Conservation (phyloP, 2,329 filamentous ascomycete species). For the Aspergillus aculeatus region DNA sequence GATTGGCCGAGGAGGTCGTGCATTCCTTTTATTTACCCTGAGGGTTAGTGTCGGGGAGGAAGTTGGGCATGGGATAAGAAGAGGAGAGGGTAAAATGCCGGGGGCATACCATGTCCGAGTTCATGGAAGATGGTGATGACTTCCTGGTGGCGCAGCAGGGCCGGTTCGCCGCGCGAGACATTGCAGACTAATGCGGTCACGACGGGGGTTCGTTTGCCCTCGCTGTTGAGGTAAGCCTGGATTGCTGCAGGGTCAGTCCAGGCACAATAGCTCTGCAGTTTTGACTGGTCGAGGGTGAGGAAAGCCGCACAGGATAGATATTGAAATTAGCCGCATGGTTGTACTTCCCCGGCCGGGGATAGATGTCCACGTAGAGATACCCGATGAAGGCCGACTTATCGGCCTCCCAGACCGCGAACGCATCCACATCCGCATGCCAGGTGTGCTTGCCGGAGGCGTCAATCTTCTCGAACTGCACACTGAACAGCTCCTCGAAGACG, state of each 20-base stretch:
- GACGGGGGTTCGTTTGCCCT: neutral
- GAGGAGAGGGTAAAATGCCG: too few relatives aligned
- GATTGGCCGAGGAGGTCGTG: slow-evolving; percentile 2
- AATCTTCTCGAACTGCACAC: neutral
- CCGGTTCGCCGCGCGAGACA: neutral
- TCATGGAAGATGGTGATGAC: slow-evolving; percentile 3
- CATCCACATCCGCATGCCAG: neutral
- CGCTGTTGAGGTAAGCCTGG: neutral
- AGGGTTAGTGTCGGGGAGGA: neutral
- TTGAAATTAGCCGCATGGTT: slow-evolving; percentile 7
- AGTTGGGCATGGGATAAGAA: too few relatives aligned
- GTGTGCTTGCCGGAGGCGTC: neutral
- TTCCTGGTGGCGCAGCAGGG: slow-evolving; percentile 1
- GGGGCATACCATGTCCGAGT: neutral
- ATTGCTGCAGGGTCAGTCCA: neutral
- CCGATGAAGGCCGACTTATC: neutral
- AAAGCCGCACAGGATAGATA: neutral
- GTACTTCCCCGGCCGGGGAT: slow-evolving; percentile 2
- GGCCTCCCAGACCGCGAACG: neutral
- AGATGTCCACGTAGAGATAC: neutral
- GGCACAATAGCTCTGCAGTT: neutral
- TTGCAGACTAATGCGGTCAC: slow-evolving; percentile 3
- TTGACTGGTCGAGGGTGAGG: too few relatives aligned
- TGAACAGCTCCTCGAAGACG: neutral
- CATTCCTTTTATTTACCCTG: too few relatives aligned